Base-by-base conservation (phyloP, 306 rosid species). In the Astragalus glycyphyllos region DNA sequence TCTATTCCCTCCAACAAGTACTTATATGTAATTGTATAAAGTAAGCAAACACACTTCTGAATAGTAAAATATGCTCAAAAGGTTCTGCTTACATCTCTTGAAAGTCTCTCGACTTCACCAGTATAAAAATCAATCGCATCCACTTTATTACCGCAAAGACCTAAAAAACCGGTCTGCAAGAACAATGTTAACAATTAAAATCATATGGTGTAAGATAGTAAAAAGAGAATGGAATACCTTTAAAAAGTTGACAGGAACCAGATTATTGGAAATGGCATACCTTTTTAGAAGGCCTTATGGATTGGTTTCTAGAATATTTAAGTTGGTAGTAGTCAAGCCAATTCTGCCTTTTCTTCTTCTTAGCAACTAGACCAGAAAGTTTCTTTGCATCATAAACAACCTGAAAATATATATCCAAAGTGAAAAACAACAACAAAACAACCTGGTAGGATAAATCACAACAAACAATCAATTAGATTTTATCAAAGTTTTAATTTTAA, bases 241-340 rank as follows among this genome's bases (percentile, higher is more conserved):
- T 2, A 12, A 59, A 71, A 47, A 65, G 65, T 57, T 68, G 37
- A 71, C 7, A 48, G 42, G 16, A 57, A 79, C 62, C 31, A 54
- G 67, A 42, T 64, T 47, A 69, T 60, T 54, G 64, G 44, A 56
- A 54, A 73, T 59, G 20, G 56, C 58, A n/a, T 83, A 94, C 99
- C 99, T 87, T 91, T 44, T 68, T 77, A 29, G 79, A 11, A 29
- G 97, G 95, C 76, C 92, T 82, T 64, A n/a, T 23, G 26, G 91
- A 68, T 65, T 83, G 85, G 63, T 84, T 86, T 87, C 99, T 88
- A 54, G 89, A 83, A 85, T 80, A 83, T 77, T 85, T 89, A 61
- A 89, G 86, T 77, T 89, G 87, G 78, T 91, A 89, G 83, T 76
- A 90, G 79, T 91, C 97, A 37, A 91, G 97, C 99, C 99, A 91